These are phyloP conservation scores for Cryptosporidium sp. DNA, from an alignment of 169 alveolate species.

Conservation along the genomic window DNA sequence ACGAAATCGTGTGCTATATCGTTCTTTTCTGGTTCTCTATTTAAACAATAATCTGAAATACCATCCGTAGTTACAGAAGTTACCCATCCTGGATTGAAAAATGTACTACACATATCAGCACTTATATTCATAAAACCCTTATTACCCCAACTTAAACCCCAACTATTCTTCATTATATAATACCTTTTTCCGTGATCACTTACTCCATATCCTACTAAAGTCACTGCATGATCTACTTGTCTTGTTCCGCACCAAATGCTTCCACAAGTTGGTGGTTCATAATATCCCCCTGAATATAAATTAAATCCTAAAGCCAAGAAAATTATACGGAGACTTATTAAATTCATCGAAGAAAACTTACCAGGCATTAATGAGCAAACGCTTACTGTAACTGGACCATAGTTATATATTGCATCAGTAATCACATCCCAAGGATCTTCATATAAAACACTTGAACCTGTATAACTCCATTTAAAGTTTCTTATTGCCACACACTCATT, in stretches of 20 bases:
- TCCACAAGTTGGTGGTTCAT: slow-evolving; percentile 75
- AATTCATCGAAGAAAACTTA: neutral
- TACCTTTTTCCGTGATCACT: slow-evolving; percentile 73
- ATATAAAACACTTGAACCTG: slow-evolving; percentile 47
- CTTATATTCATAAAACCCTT: slow-evolving; percentile 82
- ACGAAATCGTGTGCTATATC: slow-evolving; percentile 39
- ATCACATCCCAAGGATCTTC: slow-evolving; percentile 72
- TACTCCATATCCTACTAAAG: slow-evolving; percentile 80
- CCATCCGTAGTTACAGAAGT: slow-evolving; percentile 30
- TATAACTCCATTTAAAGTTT: slow-evolving; percentile 55
- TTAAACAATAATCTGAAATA: slow-evolving; percentile 40
- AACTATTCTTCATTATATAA: slow-evolving; percentile 87
- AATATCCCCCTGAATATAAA: slow-evolving; percentile 55
- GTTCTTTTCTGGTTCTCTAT: slow-evolving; percentile 3
- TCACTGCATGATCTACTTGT: slow-evolving; percentile 81
- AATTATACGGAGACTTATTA: neutral
- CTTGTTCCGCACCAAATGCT: slow-evolving; percentile 76
- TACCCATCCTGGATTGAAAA: slow-evolving; percentile 73
- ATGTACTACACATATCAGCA: slow-evolving; percentile 75
- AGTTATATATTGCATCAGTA: slow-evolving; percentile 58
- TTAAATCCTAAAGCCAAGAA: slow-evolving; percentile 18
- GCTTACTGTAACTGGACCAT: slow-evolving; percentile 75
- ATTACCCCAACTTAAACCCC: slow-evolving; percentile 90
- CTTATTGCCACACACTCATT: slow-evolving; percentile 33
- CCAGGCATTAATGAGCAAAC: slow-evolving; percentile 75